These are phyloP conservation scores for Epichloe gansuensis DNA, from an alignment of 2,329 filamentous ascomycete species.

Conservation along the genomic window DNA sequence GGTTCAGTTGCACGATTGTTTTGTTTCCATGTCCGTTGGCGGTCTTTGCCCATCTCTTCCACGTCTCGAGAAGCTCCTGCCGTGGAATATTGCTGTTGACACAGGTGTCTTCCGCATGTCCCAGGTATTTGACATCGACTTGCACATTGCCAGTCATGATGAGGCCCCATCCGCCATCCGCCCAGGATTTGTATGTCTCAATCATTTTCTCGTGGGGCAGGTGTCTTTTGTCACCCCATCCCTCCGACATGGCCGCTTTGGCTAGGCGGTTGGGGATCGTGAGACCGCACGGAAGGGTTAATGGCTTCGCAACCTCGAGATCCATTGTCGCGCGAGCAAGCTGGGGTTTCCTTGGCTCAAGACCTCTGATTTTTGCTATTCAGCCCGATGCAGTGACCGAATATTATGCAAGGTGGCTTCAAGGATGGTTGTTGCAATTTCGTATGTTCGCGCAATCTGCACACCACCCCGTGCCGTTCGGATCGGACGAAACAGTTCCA, in stretches of 20 bases:
- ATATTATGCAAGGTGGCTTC: too few relatives aligned
- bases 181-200: constrained; percentile 40
- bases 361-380: neutral
- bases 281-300: constrained; percentile 43
- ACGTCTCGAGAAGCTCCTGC: constrained; percentile 20
- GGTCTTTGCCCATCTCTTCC: constrained; percentile 24
- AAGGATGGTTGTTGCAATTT: too few relatives aligned
- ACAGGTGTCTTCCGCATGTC: constrained; percentile 21
- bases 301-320: constrained; percentile 18
- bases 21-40: constrained; percentile 23
- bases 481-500: too few relatives aligned
- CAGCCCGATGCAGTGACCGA: too few relatives aligned
- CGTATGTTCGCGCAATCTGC: too few relatives aligned
- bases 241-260: constrained; percentile 39
- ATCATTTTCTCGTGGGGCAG: constrained; percentile 30
- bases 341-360: neutral
- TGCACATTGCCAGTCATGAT: constrained; percentile 39
- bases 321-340: neutral
- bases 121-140: constrained; percentile 27
- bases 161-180: constrained; percentile 39
- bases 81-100: constrained; percentile 18
- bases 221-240: constrained; percentile 26
- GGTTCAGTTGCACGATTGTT: constrained; percentile 32
- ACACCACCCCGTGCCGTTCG: too few relatives aligned
- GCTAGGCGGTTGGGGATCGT: constrained; percentile 41